A percentile compares a stretch with the other conserved stretches of the same genome.
Evolutionary conservation across 2,329 filamentous ascomycete genomes (phyloP).

Genomic region (Apiospora hydei): DNA sequence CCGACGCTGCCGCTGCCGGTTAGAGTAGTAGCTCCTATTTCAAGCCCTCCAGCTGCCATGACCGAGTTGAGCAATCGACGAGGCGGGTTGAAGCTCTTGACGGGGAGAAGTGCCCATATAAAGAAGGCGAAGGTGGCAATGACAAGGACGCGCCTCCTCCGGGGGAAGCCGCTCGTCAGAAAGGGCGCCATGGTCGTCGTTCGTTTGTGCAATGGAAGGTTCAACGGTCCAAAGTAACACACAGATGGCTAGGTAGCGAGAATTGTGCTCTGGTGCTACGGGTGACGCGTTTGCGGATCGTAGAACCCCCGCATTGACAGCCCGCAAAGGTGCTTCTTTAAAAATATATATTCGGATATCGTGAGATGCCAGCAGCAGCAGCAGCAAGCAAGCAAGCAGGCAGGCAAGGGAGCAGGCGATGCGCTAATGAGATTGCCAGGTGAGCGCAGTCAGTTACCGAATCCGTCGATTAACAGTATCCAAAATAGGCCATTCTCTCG

Average conservation of each 20-base stretch:
- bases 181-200: conserved; percentile 4
- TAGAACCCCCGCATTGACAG: not conserved
- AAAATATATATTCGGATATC: not conserved
- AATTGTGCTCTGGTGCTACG: not conserved
- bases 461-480: not conserved
- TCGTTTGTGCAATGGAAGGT: not conserved
- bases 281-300: not conserved
- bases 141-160: conserved; percentile 21
- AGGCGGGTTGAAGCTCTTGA: conserved; percentile 10
- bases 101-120: conserved; percentile 20
- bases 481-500: not conserved
- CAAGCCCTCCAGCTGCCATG: not conserved
- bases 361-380: not conserved
- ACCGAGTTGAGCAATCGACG: not conserved
- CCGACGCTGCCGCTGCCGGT: not conserved
- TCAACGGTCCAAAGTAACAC: not conserved
- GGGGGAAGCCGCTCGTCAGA: conserved; percentile 3
- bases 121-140: conserved; percentile 1
- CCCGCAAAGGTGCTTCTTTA: not conserved
- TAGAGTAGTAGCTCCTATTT: not conserved
- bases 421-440: not conserved
- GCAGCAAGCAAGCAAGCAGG: not conserved
- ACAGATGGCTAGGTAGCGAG: not conserved
- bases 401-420: not conserved
- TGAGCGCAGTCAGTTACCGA: not conserved